A percentile compares a stretch with the other conserved stretches of the same genome.
phyloP scores from a whole-genome alignment of 306 rosid genomes.

The Clitoria ternatea region DNA sequence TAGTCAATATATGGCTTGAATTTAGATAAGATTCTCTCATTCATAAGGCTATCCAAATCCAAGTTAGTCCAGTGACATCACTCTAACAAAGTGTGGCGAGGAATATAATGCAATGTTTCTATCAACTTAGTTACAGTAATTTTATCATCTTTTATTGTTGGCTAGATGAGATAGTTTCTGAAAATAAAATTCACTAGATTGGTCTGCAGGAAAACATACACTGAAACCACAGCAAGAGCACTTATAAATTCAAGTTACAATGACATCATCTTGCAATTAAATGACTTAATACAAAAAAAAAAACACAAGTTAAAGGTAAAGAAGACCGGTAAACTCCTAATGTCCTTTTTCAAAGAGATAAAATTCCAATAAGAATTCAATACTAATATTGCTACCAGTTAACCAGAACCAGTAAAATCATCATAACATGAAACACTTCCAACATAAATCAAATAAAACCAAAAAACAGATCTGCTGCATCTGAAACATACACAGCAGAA shows the following conservation, averaged over 20 bases:
- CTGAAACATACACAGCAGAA: not conserved
- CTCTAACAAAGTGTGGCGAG: not conserved
- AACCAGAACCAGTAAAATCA: not conserved
- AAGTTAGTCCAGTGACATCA: not conserved
- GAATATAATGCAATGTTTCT: not conserved
- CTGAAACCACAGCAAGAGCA: not conserved
- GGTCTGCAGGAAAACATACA: not conserved
- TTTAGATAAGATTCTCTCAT: not conserved
- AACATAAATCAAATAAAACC: not conserved
- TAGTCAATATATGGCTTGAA: not conserved
- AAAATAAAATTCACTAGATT: not conserved
- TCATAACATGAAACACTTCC: not conserved
- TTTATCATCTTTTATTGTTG: too few species aligned
- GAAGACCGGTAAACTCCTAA: not conserved
- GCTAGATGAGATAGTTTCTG: not conserved
- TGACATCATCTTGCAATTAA: not conserved
- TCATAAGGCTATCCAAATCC: not conserved
- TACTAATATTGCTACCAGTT: not conserved
- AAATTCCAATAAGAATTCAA: not conserved
- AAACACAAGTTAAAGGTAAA: not conserved
- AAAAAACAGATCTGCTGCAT: not conserved
- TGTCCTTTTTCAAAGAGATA: not conserved
- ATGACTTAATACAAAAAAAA: not conserved
- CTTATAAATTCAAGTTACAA: not conserved
- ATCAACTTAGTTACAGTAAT: not conserved